phyloP scores from a whole-genome alignment of 139 green algal species.

The Chlamydomonas sphaeroides region DNA sequence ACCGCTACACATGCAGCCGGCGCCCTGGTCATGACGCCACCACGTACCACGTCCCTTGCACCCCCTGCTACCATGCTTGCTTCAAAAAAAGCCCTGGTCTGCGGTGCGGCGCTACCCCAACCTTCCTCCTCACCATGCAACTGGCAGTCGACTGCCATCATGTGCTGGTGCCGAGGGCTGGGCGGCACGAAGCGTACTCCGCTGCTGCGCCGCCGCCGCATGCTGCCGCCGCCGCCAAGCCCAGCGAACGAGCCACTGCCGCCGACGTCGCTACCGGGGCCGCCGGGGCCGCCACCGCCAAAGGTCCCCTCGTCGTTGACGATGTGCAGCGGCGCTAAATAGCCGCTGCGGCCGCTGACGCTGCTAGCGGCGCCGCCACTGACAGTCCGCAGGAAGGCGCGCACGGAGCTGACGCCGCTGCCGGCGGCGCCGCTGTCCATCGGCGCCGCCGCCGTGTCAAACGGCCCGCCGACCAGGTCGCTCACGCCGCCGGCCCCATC shows the following conservation, averaged over 20 bases:
- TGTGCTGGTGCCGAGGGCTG: background rate
- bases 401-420: background rate
- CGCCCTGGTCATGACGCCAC: too few species aligned
- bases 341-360: constrained; percentile 1
- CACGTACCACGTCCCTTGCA: background rate
- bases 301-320: background rate
- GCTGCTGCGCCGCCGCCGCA: too few species aligned
- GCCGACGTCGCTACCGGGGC: background rate
- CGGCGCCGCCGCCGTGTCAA: background rate
- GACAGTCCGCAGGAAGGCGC: background rate
- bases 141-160: background rate
- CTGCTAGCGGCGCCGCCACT: background rate
- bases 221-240: background rate
- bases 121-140: background rate
- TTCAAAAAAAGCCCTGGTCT: too few species aligned
- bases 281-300: background rate
- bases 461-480: too few species aligned
- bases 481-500: background rate
- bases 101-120: background rate
- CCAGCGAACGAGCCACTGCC: background rate
- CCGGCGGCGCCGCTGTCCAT: background rate
- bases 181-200: too few species aligned
- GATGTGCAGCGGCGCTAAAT: too few species aligned
- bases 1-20: too few species aligned
- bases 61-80: background rate